Evolutionary conservation across 306 rosid species (phyloP).

Genomic region (Prosopis cineraria): DNA sequence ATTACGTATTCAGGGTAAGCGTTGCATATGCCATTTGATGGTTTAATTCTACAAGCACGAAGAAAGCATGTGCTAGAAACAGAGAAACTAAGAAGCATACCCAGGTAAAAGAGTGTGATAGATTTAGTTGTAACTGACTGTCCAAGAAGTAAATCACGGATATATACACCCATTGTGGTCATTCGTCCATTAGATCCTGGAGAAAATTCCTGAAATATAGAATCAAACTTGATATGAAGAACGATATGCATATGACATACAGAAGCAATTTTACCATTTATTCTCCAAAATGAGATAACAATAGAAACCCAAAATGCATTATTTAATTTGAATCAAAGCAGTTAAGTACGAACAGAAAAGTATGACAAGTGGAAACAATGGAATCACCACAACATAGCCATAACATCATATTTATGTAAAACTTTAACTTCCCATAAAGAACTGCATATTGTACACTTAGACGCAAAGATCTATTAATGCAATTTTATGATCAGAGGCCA

Average conservation of each 20-base stretch:
- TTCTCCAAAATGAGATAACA: background rate
- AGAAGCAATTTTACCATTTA: conserved; percentile 12
- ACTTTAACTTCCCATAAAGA: background rate
- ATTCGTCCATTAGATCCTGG: conserved; percentile 96
- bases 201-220: conserved; percentile 83
- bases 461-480: background rate
- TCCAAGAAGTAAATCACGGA: conserved; percentile 98
- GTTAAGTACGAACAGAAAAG: background rate
- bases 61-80: conserved; percentile 5
- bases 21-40: conserved; percentile 27
- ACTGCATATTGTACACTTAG: background rate
- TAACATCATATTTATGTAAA: background rate
- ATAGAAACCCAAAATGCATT: background rate
- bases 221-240: conserved; percentile 27
- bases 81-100: conserved; percentile 21
- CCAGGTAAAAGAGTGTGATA: background rate
- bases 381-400: background rate
- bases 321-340: background rate
- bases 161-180: conserved; percentile 92
- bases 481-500: background rate
- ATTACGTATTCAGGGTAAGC: conserved; percentile 21
- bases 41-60: conserved; percentile 39
- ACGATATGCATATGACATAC: conserved; percentile 5
- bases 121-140: conserved; percentile 55
- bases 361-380: background rate